phyloP scores from a whole-genome alignment of 2,329 filamentous ascomycete genomes.

The Rhinocladiella similis region DNA sequence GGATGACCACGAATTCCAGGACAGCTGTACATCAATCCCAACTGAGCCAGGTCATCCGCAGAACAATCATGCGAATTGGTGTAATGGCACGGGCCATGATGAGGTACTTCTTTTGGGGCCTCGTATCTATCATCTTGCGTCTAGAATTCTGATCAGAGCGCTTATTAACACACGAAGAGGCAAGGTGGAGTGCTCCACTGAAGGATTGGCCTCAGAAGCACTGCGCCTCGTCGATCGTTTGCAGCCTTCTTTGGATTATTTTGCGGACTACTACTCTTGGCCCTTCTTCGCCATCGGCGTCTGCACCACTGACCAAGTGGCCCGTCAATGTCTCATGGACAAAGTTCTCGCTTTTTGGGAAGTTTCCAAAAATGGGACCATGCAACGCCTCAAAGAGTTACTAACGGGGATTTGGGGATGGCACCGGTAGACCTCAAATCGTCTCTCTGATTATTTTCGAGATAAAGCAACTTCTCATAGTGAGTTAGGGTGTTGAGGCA shows the following conservation, averaged over 20 bases:
- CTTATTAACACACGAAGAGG: not conserved
- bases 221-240: slow-evolving; percentile 20
- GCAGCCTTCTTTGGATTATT: slow-evolving; percentile 29
- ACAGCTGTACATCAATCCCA: not conserved
- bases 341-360: slow-evolving; percentile 28
- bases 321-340: slow-evolving; percentile 20
- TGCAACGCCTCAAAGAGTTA: slow-evolving; percentile 28
- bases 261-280: slow-evolving; percentile 34
- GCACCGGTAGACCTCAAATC: too few species aligned
- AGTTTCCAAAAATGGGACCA: slow-evolving; percentile 30
- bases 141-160: slow-evolving; percentile 4
- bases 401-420: slow-evolving; percentile 5
- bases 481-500: too few species aligned
- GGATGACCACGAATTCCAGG: not conserved
- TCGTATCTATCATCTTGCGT: slow-evolving; percentile 4
- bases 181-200: not conserved
- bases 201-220: slow-evolving; percentile 16
- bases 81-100: too few species aligned
- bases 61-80: not conserved
- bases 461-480: too few species aligned
- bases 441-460: too few species aligned
- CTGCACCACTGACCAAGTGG: slow-evolving; percentile 3
- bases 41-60: not conserved
- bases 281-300: slow-evolving; percentile 29
- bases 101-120: not conserved